A percentile compares a stretch with the other conserved stretches of the same genome.
These are phyloP conservation scores for Leccinum rimulosum DNA, from an alignment of 768 basidiomycete genomes.

Conservation along the genomic window DNA sequence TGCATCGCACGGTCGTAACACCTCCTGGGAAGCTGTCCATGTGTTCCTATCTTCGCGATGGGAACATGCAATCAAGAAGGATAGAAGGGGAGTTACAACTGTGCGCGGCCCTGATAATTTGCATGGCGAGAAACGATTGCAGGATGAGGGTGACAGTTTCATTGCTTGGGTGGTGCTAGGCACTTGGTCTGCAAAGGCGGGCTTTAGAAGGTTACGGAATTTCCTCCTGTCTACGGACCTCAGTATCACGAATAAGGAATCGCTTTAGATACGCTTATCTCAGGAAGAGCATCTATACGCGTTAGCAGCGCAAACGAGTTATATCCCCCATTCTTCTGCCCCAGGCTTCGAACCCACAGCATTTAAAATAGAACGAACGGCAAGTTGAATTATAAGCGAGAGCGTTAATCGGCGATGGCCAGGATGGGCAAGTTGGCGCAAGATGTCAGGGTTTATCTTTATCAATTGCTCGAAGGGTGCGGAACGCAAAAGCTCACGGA, in stretches of 20 bases:
- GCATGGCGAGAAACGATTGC: slow-evolving; percentile 35
- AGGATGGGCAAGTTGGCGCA: slow-evolving; percentile 50
- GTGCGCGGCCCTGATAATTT: slow-evolving; percentile 63
- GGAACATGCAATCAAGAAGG: slow-evolving; percentile 48
- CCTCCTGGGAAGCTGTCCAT: neutral
- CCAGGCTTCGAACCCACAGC: slow-evolving; percentile 50
- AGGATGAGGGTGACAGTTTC: neutral
- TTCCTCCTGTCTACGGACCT: slow-evolving; percentile 3
- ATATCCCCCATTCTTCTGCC: slow-evolving; percentile 52
- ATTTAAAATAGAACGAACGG: slow-evolving; percentile 55
- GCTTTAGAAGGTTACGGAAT: slow-evolving; percentile 1
- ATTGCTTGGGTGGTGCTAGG: slow-evolving; percentile 1
- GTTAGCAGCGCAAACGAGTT: slow-evolving; percentile 32
- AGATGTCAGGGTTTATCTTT: slow-evolving; percentile 50
- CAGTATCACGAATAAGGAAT: neutral
- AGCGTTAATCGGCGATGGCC: slow-evolving; percentile 66
- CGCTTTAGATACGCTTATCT: slow-evolving; percentile 6
- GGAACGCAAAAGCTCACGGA: slow-evolving; percentile 53
- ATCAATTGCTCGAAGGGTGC: slow-evolving; percentile 51
- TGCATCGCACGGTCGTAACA: neutral
- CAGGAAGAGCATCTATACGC: slow-evolving; percentile 8
- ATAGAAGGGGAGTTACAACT: slow-evolving; percentile 72
- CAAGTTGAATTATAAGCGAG: slow-evolving; percentile 57
- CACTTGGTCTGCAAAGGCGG: neutral
- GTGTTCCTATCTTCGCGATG: slow-evolving; percentile 4